phyloP scores from a whole-genome alignment of 805 yeast species.

The Saturnispora sekii region DNA sequence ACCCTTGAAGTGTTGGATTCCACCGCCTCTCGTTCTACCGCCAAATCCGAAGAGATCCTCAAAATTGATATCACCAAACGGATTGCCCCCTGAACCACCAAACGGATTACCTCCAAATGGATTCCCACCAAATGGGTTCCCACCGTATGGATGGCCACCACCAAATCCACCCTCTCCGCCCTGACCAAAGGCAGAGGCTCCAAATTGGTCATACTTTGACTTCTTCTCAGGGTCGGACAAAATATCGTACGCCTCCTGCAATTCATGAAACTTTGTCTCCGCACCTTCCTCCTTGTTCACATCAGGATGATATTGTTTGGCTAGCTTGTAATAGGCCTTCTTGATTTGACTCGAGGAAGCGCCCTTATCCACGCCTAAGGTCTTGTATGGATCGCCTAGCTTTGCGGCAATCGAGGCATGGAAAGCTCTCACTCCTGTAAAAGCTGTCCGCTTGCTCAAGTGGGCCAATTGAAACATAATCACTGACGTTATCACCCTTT shows the following conservation, averaged over 20 bases:
- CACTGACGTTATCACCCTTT: neutral
- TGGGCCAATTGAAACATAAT: conserved; percentile 5
- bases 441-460: neutral
- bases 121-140: conserved; percentile 34
- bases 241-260: conserved; percentile 91
- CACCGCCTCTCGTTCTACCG: conserved; percentile 27
- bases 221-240: conserved; percentile 77
- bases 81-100: conserved; percentile 30
- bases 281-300: conserved; percentile 87
- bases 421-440: conserved; percentile 24
- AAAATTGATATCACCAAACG: conserved; percentile 31
- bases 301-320: conserved; percentile 94
- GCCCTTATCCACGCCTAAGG: conserved; percentile 62
- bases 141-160: conserved; percentile 27
- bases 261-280: conserved; percentile 79
- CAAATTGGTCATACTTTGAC: conserved; percentile 85
- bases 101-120: conserved; percentile 36
- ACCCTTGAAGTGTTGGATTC: conserved; percentile 74
- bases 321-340: conserved; percentile 87
- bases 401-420: conserved; percentile 30
- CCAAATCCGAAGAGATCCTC: conserved; percentile 46
- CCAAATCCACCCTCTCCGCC: conserved; percentile 48
- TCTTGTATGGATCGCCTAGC: conserved; percentile 69
- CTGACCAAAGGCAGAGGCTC: conserved; percentile 72
- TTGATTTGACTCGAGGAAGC: conserved; percentile 83